Conservation (phyloP, 495 filamentous ascomycete genomes). For the Penicillium ochrochloron region DNA sequence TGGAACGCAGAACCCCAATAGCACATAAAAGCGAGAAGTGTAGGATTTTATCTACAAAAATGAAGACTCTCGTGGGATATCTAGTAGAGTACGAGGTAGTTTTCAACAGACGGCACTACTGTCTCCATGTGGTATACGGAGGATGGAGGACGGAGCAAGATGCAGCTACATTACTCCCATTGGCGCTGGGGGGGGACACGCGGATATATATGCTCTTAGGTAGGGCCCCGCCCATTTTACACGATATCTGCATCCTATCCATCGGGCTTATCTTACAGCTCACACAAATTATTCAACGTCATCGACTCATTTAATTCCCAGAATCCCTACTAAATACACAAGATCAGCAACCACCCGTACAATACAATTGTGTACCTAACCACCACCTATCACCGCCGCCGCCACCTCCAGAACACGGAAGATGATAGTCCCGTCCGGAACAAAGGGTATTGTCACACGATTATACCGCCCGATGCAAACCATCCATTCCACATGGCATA, state of each 20-base stretch:
- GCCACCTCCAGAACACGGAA: slow-evolving; percentile 23
- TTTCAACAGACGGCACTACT: too few relatives aligned
- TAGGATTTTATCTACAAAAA: background rate
- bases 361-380: background rate
- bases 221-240: too few relatives aligned
- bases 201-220: too few relatives aligned
- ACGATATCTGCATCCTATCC: background rate
- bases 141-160: too few relatives aligned
- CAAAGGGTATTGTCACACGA: slow-evolving; percentile 29
- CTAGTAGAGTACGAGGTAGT: too few relatives aligned
- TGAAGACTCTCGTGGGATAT: too few relatives aligned
- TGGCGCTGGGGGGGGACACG: too few relatives aligned
- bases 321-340: slow-evolving; percentile 32
- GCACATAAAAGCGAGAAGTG: background rate
- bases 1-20: background rate
- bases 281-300: slow-evolving; percentile 6
- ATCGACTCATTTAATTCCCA: slow-evolving; percentile 33
- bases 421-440: background rate
- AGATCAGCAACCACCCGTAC: slow-evolving; percentile 17
- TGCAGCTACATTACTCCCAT: too few relatives aligned
- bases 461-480: slow-evolving; percentile 29
- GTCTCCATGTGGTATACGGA: too few relatives aligned
- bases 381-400: slow-evolving; percentile 18
- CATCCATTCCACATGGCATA: slow-evolving; percentile 14
- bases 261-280: background rate